A percentile compares a stretch with the other conserved stretches of the same genome.
Evolutionary conservation across 2,329 filamentous ascomycete genomes (phyloP).

Genomic region (Ascochyta koolunga): DNA sequence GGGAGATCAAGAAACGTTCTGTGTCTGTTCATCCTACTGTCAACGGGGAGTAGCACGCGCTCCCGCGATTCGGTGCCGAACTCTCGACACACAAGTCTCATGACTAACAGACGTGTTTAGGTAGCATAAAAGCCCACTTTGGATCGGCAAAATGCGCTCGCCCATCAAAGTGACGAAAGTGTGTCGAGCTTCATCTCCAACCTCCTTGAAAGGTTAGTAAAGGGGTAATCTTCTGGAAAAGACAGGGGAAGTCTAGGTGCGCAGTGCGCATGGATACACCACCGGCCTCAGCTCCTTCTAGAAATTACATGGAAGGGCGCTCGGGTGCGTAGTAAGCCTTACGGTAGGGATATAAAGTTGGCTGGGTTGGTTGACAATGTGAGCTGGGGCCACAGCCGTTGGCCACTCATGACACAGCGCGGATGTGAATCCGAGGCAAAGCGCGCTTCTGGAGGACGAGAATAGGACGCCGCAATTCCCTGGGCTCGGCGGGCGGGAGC

Average conservation of each 20-base stretch:
- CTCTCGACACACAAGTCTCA: constrained; percentile 7
- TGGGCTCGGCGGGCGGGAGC: constrained; percentile 22
- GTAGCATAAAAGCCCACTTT: constrained; percentile 9
- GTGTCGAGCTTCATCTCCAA: constrained; percentile 26
- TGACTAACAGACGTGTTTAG: constrained; percentile 1
- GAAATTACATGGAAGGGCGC: constrained; percentile 46
- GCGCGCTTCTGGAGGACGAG: constrained; percentile 34
- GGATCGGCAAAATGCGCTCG: constrained; percentile 13
- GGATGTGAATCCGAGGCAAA: constrained; percentile 37
- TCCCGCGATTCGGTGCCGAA: constrained; percentile 22
- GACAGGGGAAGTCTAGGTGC: constrained; percentile 34
- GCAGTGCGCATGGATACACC: constrained; percentile 33
- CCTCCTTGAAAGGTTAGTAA: constrained; percentile 25
- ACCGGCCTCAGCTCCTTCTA: constrained; percentile 36
- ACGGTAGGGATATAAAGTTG: constrained; percentile 35
- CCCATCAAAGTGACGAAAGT: constrained; percentile 20
- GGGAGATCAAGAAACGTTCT: constrained; percentile 15
- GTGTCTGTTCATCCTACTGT: constrained; percentile 22
- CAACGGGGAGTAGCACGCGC: constrained; percentile 28
- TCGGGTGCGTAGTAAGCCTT: constrained; percentile 35
- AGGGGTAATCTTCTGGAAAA: constrained; percentile 49
- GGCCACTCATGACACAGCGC: constrained; percentile 36
- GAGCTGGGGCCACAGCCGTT: constrained; percentile 40
- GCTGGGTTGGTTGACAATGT: constrained; percentile 28
- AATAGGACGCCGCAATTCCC: constrained; percentile 37